Evolutionary conservation across 1,284 basidiomycete genomes (phyloP).

Genomic region (Papiliotrema flavescens): DNA sequence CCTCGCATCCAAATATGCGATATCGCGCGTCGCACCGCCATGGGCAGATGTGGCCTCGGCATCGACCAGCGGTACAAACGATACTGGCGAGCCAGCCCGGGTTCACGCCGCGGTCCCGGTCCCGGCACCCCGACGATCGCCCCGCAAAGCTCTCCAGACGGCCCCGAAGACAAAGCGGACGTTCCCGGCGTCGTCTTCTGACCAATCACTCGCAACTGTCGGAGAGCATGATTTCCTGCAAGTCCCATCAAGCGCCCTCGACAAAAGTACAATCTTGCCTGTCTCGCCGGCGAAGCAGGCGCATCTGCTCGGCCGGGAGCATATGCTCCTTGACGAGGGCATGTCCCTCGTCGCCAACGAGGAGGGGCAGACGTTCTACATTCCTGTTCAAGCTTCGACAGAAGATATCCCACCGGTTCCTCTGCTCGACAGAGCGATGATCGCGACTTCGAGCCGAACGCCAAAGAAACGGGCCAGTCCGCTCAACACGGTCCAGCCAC

Average conservation of each 20-base stretch:
- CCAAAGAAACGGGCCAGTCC: not conserved
- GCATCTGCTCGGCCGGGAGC: not conserved
- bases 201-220: slow-evolving; percentile 19
- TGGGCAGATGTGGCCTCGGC: slow-evolving; percentile 5
- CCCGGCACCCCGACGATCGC: not conserved
- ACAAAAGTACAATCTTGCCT: slow-evolving; percentile 5
- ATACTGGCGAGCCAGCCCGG: not conserved
- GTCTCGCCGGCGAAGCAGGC: slow-evolving; percentile 2
- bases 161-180: slow-evolving; percentile 11
- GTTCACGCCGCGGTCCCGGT: slow-evolving; percentile 1
- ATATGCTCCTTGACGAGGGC: slow-evolving; percentile 2
- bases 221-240: slow-evolving; percentile 11
- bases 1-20: slow-evolving; percentile 13
- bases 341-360: not conserved
- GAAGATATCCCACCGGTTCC: not conserved
- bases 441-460: not conserved
- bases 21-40: slow-evolving; percentile 10
- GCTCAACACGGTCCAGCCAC: not conserved
- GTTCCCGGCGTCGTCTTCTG: slow-evolving; percentile 29
- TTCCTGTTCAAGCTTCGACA: not conserved
- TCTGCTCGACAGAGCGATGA: not conserved
- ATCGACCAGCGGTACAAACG: not conserved
- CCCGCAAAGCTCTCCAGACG: not conserved
- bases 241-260: not conserved
- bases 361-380: not conserved